Evolutionary conservation across 805 yeast genomes (phyloP).

Genomic region (Myxozyma vanderwaltii): DNA sequence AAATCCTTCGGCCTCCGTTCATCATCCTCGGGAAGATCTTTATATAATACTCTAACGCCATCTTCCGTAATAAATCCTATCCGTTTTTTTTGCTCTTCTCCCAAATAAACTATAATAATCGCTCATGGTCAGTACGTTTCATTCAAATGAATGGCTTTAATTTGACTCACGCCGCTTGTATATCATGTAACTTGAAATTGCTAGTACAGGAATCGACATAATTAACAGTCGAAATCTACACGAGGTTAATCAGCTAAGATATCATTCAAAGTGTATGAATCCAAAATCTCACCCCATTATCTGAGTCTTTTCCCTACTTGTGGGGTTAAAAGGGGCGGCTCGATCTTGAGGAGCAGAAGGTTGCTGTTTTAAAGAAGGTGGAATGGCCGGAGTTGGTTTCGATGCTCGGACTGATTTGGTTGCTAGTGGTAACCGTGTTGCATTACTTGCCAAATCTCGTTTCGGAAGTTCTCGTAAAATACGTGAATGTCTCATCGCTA

Average conservation of each 20-base stretch:
- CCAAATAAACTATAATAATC: constrained; percentile 17
- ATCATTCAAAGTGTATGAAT: no score
- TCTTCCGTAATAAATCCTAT: constrained; percentile 25
- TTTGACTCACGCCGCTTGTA: constrained; percentile 28
- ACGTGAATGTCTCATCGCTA: not conserved
- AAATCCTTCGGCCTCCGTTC: not conserved
- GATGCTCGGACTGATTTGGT: no score
- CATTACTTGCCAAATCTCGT: not conserved
- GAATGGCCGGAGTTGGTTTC: no score
- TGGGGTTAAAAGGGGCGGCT: no score
- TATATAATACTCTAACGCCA: constrained; percentile 17
- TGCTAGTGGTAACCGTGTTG: not conserved
- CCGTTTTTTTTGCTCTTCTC: constrained; percentile 27
- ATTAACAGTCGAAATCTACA: constrained; percentile 17
- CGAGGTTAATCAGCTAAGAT: no score
- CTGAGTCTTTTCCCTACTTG: no score
- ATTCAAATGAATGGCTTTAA: no score
- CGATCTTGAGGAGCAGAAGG: no score
- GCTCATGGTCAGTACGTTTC: not conserved
- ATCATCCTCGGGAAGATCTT: constrained; percentile 17
- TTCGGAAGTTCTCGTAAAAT: not conserved
- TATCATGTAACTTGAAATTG: constrained; percentile 18
- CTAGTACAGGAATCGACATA: constrained; percentile 29
- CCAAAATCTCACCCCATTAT: not conserved
- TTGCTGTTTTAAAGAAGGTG: no score